Conservation (phyloP, 495 filamentous ascomycete genomes). For the Trichoderma reesei region DNA sequence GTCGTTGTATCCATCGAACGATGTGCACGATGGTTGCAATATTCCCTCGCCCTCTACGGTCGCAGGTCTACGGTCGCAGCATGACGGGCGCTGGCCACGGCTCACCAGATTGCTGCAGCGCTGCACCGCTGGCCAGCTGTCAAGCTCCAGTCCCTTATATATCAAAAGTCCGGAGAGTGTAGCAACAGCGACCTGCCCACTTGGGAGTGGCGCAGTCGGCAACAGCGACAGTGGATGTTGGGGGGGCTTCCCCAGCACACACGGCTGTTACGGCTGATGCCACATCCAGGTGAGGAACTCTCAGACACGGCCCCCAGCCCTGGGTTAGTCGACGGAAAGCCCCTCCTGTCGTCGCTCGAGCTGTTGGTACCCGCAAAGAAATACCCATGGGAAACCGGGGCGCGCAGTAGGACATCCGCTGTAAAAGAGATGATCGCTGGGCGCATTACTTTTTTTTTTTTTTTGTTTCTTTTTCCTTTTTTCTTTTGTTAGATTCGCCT, state of each 20-base stretch:
- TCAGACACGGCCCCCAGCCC: slow-evolving; percentile 3
- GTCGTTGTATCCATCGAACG: neutral
- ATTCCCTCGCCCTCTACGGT: neutral
- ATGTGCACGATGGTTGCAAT: neutral
- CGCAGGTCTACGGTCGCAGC: neutral
- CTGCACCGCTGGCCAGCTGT: neutral
- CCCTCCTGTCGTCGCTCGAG: neutral
- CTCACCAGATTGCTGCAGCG: neutral
- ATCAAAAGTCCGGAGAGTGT: neutral
- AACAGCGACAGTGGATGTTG: neutral
- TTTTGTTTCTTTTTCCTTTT: neutral
- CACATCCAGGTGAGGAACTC: neutral
- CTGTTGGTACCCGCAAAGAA: neutral
- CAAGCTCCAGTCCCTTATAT: neutral
- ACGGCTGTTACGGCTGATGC: neutral
- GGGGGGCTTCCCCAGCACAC: neutral
- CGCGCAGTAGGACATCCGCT: neutral
- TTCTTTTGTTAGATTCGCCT: neutral
- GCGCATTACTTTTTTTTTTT: neutral
- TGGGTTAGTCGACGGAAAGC: neutral
- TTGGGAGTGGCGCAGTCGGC: neutral
- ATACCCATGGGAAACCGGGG: neutral
- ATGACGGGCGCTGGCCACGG: neutral
- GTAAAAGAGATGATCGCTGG: neutral
- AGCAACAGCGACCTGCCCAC: neutral